phyloP scores from a whole-genome alignment of 2,329 filamentous ascomycete genomes.

The Fusarium chaquense region DNA sequence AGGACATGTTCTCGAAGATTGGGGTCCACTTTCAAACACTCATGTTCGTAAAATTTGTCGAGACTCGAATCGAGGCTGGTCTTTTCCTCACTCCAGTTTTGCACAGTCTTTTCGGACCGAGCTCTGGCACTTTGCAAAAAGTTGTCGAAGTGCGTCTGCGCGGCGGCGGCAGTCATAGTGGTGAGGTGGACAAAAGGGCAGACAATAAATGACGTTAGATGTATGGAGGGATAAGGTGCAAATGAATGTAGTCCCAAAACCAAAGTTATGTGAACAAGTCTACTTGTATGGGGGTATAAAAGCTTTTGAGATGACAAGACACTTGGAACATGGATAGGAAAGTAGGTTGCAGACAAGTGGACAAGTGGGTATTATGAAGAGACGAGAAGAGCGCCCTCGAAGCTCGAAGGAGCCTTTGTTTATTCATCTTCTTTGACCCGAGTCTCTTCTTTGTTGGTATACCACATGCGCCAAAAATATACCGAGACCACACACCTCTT shows the following conservation, averaged over 20 bases:
- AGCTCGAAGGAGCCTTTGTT: conserved; percentile 22
- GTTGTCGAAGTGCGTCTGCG: background rate
- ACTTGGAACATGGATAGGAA: background rate
- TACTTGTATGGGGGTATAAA: background rate
- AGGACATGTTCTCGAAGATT: background rate
- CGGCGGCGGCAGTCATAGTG: background rate
- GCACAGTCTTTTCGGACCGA: background rate
- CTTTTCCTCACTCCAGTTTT: background rate
- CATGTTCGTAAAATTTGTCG: background rate
- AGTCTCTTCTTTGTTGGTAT: conserved; percentile 18
- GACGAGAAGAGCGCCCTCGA: background rate
- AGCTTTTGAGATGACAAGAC: background rate
- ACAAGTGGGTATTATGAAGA: conserved; percentile 16
- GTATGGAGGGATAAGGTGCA: background rate
- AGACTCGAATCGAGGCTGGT: background rate
- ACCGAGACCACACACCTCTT: conserved; percentile 6
- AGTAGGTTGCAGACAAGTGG: conserved; percentile 6
- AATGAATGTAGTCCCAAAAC: background rate
- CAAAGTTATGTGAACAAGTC: background rate
- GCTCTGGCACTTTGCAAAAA: background rate
- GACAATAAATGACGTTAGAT: background rate
- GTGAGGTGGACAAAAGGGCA: background rate
- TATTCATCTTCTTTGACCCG: conserved; percentile 19
- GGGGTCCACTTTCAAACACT: background rate
- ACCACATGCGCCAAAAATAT: conserved; percentile 23